Evolutionary conservation across 1,284 basidiomycete species (phyloP), one percentile per base, ranked within the genome.

Genomic region (Cryptococcus sp.): DNA sequence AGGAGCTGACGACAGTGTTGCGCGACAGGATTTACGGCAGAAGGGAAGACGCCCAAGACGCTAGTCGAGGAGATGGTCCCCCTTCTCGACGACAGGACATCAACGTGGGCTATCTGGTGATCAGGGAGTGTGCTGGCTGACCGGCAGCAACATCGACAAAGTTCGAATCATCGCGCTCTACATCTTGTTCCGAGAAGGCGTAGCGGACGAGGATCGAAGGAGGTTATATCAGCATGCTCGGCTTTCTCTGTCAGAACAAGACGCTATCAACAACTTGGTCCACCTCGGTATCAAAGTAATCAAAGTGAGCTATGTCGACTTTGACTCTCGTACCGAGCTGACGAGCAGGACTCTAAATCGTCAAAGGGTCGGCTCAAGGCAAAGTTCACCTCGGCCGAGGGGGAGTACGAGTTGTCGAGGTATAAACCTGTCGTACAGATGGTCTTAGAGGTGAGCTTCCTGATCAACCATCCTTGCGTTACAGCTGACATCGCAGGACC

Each of bases 21-120:
- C 63, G 87, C 93, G 0, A 97, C 93, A 2, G 92, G 92, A 5
- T 65, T 85, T 37, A 95, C 87, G 2, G 76, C 86, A 0, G 88
- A 94, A 62, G 91, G 90, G 1, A 94, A 94, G 74, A 79, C 82
- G 21, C 93, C 93, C 1, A 95, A 94, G 67, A 82, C 81, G 1
- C 75, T 99, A 4, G 92, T 99, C 1, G 95, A 98, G 71, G 92
- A 99, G 69, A 97, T 99, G 93, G 94, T 99, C 0, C 92, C 94
- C 0, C 73, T 98, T 23, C 77, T 99, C 25, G 95, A 95, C 66
- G 86, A 87, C 67, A 79, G 83, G 81, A 86, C 53, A 21, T 82
- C 97, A 48, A 77, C 83, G 89, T 89, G 70, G 63, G 82, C 68
- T 44, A 45, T 49, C 54, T 33, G 24, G 11, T 14, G 14, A 14